Evolutionary conservation across 1,139 yeast species (phyloP).

Genomic region (Pichia sp.): DNA sequence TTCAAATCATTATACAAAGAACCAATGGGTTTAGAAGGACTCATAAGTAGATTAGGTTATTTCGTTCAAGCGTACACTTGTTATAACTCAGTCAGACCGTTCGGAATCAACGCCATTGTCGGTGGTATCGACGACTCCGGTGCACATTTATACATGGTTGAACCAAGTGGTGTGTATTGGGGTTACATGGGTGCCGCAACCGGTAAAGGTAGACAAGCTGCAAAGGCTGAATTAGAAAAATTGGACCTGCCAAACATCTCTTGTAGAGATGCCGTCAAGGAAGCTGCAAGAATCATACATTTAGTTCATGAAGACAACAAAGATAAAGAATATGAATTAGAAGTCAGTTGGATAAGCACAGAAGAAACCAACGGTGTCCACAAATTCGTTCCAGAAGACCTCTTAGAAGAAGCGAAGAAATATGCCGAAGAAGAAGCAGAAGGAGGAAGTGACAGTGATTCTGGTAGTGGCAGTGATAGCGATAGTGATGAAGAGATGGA

Average conservation of each 20-base stretch:
- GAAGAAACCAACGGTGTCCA: constrained; percentile 83
- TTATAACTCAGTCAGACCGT: constrained; percentile 96
- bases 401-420: constrained; percentile 78
- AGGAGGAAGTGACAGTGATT: constrained; percentile 46
- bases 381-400: constrained; percentile 71
- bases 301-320: constrained; percentile 97
- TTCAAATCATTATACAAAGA: constrained; percentile 78
- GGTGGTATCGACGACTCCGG: constrained; percentile 93
- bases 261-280: constrained; percentile 81
- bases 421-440: constrained; percentile 80
- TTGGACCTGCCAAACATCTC: constrained; percentile 68
- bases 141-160: constrained; percentile 93
- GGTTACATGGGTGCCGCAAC: constrained; percentile 98
- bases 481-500: constrained; percentile 48
- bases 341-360: constrained; percentile 81
- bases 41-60: constrained; percentile 86
- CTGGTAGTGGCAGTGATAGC: constrained; percentile 39
- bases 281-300: constrained; percentile 91
- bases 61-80: constrained; percentile 96
- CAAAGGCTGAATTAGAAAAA: constrained; percentile 94
- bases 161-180: constrained; percentile 97
- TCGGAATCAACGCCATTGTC: constrained; percentile 87
- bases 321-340: constrained; percentile 96
- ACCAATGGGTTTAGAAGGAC: constrained; percentile 75
- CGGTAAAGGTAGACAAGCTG: constrained; percentile 97